A percentile compares a stretch with the other conserved stretches of the same genome.
Conservation (phyloP, 768 basidiomycete genomes). For the Vararia minispora region DNA sequence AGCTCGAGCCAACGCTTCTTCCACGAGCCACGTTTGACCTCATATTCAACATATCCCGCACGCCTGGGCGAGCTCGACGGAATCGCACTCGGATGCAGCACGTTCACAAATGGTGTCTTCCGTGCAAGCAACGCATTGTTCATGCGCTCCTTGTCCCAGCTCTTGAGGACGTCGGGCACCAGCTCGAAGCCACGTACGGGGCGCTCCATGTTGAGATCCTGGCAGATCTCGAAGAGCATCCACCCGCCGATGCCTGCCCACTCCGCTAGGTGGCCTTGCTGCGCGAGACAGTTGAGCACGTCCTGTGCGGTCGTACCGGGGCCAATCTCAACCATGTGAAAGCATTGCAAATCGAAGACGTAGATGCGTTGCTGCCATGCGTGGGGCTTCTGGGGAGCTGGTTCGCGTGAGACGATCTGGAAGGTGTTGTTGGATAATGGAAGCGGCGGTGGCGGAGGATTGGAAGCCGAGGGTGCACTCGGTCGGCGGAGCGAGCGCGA, state of each 20-base stretch:
- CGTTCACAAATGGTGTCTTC: slow-evolving; percentile 50
- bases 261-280: slow-evolving; percentile 54
- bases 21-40: slow-evolving; percentile 92
- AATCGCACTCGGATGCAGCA: slow-evolving; percentile 44
- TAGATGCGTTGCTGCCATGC: slow-evolving; percentile 61
- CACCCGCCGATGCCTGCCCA: slow-evolving; percentile 55
- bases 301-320: slow-evolving; percentile 61
- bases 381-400: slow-evolving; percentile 13
- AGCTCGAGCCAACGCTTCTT: slow-evolving; percentile 84
- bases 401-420: slow-evolving; percentile 4
- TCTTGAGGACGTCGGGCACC: slow-evolving; percentile 65
- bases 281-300: slow-evolving; percentile 53
- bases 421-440: no score
- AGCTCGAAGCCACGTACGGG: slow-evolving; percentile 83
- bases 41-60: slow-evolving; percentile 74
- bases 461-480: slow-evolving; percentile 27
- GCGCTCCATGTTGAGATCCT: slow-evolving; percentile 91
- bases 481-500: slow-evolving; percentile 22
- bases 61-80: slow-evolving; percentile 32
- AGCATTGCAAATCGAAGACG: slow-evolving; percentile 65
- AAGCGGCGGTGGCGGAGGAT: no score
- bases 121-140: slow-evolving; percentile 76
- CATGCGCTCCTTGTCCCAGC: slow-evolving; percentile 81
- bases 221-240: slow-evolving; percentile 86
- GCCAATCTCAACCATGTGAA: slow-evolving; percentile 61